phyloP scores from a whole-genome alignment of 2,329 filamentous ascomycete genomes.

The Penicillium carneum region DNA sequence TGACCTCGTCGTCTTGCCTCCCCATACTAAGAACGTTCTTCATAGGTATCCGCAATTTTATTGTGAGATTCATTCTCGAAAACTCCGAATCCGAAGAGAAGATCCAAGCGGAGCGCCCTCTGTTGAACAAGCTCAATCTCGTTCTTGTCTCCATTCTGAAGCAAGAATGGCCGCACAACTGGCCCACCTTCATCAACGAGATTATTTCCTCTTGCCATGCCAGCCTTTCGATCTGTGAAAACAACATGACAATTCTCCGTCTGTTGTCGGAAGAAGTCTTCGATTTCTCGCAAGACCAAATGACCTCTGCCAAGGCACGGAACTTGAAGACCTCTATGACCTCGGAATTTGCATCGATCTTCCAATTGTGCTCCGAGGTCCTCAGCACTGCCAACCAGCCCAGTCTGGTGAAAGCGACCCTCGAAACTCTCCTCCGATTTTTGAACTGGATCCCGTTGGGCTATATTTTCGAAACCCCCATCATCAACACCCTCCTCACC shows the following conservation, averaged over 20 bases:
- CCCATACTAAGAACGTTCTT: slow-evolving; percentile 29
- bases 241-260: slow-evolving; percentile 98
- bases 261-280: slow-evolving; percentile 97
- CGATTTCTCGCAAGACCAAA: slow-evolving; percentile 97
- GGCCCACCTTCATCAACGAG: slow-evolving; percentile 99
- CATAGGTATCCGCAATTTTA: slow-evolving; percentile 95
- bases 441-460: slow-evolving; percentile 99
- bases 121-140: slow-evolving; percentile 97
- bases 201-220: slow-evolving; percentile 96
- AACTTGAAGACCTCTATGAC: slow-evolving; percentile 99
- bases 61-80: slow-evolving; percentile 97
- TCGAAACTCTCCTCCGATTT: slow-evolving; percentile 93
- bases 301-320: slow-evolving; percentile 97
- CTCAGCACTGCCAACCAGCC: slow-evolving; percentile 86
- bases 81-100: slow-evolving; percentile 89
- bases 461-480: slow-evolving; percentile 96
- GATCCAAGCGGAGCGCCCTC: slow-evolving; percentile 80
- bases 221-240: slow-evolving; percentile 96
- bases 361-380: slow-evolving; percentile 95
- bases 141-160: slow-evolving; percentile 97
- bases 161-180: slow-evolving; percentile 99
- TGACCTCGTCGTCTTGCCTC: neutral
- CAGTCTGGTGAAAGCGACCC: slow-evolving; percentile 90
- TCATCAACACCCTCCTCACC: slow-evolving; percentile 92
- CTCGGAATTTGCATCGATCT: slow-evolving; percentile 97